Conservation (phyloP, 2,329 filamentous ascomycete species). For the Trichoderma atroviride region DNA sequence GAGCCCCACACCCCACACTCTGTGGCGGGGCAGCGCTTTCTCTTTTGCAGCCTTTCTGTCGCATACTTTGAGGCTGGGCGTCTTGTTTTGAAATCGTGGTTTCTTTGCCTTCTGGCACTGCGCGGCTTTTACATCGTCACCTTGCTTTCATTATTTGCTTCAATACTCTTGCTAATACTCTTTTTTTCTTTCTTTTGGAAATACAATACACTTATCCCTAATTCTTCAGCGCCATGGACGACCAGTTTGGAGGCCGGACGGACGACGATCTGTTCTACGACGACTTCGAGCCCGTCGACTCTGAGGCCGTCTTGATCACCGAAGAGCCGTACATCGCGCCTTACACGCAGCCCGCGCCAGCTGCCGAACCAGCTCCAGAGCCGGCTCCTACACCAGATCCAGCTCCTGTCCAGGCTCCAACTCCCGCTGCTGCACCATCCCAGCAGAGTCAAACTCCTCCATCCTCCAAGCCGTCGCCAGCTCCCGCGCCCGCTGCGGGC, state of each 20-base stretch:
- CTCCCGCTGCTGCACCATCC: constrained; percentile 23
- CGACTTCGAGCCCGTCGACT: constrained; percentile 60
- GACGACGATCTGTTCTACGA: constrained; percentile 66
- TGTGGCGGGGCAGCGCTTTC: constrained; percentile 21
- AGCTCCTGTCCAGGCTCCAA: background rate
- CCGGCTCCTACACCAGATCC: background rate
- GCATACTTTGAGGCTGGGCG: background rate
- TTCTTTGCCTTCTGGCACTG: background rate
- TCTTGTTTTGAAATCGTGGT: background rate
- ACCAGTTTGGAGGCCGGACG: constrained; percentile 63
- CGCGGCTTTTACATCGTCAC: background rate
- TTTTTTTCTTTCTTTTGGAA: background rate
- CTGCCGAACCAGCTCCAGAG: background rate
- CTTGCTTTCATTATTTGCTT: background rate
- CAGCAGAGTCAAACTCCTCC: constrained; percentile 27
- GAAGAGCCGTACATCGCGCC: constrained; percentile 24
- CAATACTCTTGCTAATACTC: background rate
- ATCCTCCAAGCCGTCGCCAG: constrained; percentile 22
- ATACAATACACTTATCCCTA: background rate
- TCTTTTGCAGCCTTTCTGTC: constrained; percentile 9
- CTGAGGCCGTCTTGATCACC: constrained; percentile 37
- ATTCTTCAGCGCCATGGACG: constrained; percentile 51
- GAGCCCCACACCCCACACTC: constrained; percentile 25
- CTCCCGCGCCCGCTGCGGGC: constrained; percentile 25
- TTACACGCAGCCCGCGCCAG: constrained; percentile 29